A percentile compares a stretch with the other conserved stretches of the same genome.
These are phyloP conservation scores for Dryas drummondii DNA, from an alignment of 306 rosid species.

Conservation along the genomic window DNA sequence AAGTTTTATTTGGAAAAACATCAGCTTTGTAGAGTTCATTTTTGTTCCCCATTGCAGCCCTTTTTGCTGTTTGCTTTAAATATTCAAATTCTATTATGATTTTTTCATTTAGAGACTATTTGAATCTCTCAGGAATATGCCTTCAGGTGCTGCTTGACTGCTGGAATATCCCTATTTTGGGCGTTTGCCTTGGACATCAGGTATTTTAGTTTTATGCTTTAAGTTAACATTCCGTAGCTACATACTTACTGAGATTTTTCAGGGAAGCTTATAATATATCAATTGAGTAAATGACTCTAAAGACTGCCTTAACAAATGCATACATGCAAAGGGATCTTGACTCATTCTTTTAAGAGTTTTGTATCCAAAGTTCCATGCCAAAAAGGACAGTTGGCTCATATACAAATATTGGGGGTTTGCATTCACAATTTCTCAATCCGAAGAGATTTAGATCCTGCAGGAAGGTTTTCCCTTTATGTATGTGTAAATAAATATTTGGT, in stretches of 20 bases:
- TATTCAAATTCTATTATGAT: constrained; percentile 5
- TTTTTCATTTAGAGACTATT: constrained; percentile 29
- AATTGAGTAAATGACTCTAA: neutral
- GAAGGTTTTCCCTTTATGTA: neutral
- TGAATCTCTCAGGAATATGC: constrained; percentile 73
- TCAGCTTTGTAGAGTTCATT: neutral
- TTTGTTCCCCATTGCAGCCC: neutral
- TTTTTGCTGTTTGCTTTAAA: neutral
- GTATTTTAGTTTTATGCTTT: constrained; percentile 39
- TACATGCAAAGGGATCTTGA: neutral
- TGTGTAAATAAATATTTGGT: neutral
- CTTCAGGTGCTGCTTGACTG: constrained; percentile 75
- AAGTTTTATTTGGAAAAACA: neutral
- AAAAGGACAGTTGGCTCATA: neutral
- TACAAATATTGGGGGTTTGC: neutral
- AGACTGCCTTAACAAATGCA: neutral
- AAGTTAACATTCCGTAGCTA: neutral
- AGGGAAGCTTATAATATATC: neutral
- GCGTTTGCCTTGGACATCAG: constrained; percentile 99
- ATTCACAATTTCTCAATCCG: neutral
- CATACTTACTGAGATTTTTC: neutral
- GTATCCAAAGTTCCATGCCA: neutral
- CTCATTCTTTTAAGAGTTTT: neutral
- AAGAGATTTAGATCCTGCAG: neutral
- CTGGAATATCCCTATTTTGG: constrained; percentile 85